A percentile compares a stretch with the other conserved stretches of the same genome.
Evolutionary conservation across 352 stramenopile species (phyloP).

Genomic region (Saprolegnia diclina): DNA sequence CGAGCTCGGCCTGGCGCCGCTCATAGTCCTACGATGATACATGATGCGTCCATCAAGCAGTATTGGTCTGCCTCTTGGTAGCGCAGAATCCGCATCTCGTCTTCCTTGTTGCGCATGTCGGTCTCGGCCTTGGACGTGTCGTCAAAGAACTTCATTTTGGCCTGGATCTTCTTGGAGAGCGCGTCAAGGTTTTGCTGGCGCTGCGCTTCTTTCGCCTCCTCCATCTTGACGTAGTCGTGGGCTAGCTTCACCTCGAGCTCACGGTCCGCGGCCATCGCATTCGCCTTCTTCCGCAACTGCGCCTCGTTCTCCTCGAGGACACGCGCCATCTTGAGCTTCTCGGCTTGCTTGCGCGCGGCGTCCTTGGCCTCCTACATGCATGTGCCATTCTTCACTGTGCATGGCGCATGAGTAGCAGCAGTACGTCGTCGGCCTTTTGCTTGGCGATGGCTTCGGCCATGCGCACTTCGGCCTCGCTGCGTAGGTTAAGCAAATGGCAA

Average conservation of each 20-base stretch:
- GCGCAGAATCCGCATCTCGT: constrained; percentile 51
- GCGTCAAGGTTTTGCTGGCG: constrained; percentile 59
- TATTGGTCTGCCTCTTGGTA: constrained; percentile 37
- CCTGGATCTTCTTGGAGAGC: constrained; percentile 68
- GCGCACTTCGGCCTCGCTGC: constrained; percentile 33
- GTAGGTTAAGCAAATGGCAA: background rate
- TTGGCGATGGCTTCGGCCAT: constrained; percentile 43
- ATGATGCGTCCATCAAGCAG: background rate
- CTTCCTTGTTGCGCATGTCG: constrained; percentile 54
- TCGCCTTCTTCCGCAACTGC: constrained; percentile 54
- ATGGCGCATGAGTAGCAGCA: background rate
- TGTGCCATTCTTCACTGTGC: background rate
- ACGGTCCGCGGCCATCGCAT: constrained; percentile 44
- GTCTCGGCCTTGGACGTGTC: constrained; percentile 67
- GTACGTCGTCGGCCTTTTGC: constrained; percentile 49
- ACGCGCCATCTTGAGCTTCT: constrained; percentile 54
- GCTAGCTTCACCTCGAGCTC: constrained; percentile 62
- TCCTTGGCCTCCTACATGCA: constrained; percentile 35
- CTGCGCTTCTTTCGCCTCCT: constrained; percentile 58
- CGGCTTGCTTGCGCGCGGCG: constrained; percentile 40
- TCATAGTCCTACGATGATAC: constrained; percentile 42
- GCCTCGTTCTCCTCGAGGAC: constrained; percentile 60
- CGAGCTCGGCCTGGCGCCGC: constrained; percentile 43
- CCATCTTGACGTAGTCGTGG: constrained; percentile 65
- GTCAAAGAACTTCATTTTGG: constrained; percentile 80